Base-by-base conservation (phyloP, 164 flowering plant genomes). In the Annona squamosa region DNA sequence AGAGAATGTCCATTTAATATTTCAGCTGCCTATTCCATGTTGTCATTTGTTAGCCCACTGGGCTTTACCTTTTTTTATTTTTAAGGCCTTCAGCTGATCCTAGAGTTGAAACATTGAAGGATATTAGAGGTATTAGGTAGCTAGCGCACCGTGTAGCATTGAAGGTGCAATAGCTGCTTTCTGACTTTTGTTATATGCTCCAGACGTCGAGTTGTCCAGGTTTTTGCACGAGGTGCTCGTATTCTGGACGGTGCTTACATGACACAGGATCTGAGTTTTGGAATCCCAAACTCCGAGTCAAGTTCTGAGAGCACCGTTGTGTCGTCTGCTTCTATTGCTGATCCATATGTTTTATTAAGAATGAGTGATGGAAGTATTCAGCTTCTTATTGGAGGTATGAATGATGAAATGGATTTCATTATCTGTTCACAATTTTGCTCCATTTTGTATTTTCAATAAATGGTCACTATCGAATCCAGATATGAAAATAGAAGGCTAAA, bases 311-410 rank as follows among this genome's bases (percentile, higher is more conserved):
- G 77, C 78, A 67, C 80, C 48, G 68, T 77, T 2, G 98, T 89
- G 45, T 74, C 81, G 17, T 84, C 95, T 72, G 98, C 82, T 76
- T 90, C 95, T 65, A 92, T 96, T 70, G 95, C 95, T 73, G 99
- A 96, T 89, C 99, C 99, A 0, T 96, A 86, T 77, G 98, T 92
- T 69, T 73, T 96, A 74, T 81, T 96, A 70, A 88, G 83, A 82
- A 96, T 96, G 99, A 83, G 81, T 46, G 97, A 96, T 87, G 98
- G 97, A 78, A 93, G 89, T 73, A 81, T 93, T 77, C 91, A 88
- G 84, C 97, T 96, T 82, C 95, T 96, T 79, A 85, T 93, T 81
- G 99, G 99, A 86, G 99, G 99, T 95, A 87, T 77, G 75, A 46
- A 6, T 64, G 18, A 18, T 71, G 10, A 59, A 17, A 45, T 71